Evolutionary conservation across 163 green algal genomes (phyloP), one percentile per base, ranked within the genome.

Genomic region (Coccomyxa subellipsoidea): DNA sequence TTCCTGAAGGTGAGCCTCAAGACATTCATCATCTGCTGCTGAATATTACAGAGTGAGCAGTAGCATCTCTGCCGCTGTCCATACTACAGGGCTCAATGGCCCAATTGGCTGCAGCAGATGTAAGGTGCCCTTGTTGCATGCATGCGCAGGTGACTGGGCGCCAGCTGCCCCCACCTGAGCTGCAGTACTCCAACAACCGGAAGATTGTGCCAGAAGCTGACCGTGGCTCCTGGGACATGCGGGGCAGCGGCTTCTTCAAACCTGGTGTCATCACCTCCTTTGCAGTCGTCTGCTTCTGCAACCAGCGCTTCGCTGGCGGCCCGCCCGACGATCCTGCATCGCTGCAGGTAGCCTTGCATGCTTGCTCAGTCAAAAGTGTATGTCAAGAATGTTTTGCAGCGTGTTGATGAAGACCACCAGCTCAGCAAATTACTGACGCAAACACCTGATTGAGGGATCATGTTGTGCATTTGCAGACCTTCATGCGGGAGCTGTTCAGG

Each of bases 1-100:
- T 82, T 87, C 66, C 81, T 85, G 77, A 54, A 88, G 80, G 85
- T 87, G 47, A 77, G 29, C 47, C 4, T 8, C 5, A 59, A 59
- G 47, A 59, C 3, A n/a, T n/a, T n/a, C n/a, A n/a, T n/a, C 69
- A 37, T 23, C 69, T n/a, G n/a, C n/a, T n/a, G n/a, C n/a, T n/a
- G n/a, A n/a, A n/a, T n/a, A n/a, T n/a, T n/a, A n/a, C n/a, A n/a
- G n/a, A n/a, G n/a, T n/a, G n/a, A n/a, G n/a, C n/a, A n/a, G n/a
- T n/a, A n/a, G n/a, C n/a, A n/a, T n/a, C n/a, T n/a, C n/a, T n/a
- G n/a, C n/a, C n/a, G n/a, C n/a, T n/a, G n/a, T n/a, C n/a, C n/a
- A n/a, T n/a, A n/a, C n/a, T n/a, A n/a, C n/a, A n/a, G n/a, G n/a
- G n/a, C n/a, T n/a, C n/a, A n/a, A n/a, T n/a, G n/a, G n/a, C n/a